A percentile compares a stretch with the other conserved stretches of the same genome.
Evolutionary conservation across 2,329 filamentous ascomycete species (phyloP).

Genomic region (Ophiocordyceps sinensis): DNA sequence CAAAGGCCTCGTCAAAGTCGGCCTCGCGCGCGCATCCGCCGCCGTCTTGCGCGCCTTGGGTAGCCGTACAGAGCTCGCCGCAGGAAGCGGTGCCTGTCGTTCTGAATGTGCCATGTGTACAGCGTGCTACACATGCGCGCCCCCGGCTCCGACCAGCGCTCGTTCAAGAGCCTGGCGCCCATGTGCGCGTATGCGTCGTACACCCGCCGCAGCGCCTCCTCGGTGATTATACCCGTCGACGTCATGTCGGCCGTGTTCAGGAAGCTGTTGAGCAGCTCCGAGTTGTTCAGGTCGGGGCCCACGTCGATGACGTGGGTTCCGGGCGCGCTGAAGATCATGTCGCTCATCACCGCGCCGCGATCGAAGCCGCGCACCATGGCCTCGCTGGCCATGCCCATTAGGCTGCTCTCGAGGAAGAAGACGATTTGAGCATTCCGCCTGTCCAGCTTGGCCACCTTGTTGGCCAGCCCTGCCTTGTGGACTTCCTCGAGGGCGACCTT

Average conservation of each 20-base stretch:
- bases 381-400: conserved; percentile 8
- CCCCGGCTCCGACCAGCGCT: conserved; percentile 16
- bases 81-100: conserved; percentile 17
- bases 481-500: conserved; percentile 5
- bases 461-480: not conserved
- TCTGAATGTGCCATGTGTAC: conserved; percentile 18
- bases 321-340: conserved; percentile 8
- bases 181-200: conserved; percentile 9
- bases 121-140: conserved; percentile 16
- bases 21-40: conserved; percentile 10
- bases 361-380: conserved; percentile 7
- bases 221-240: conserved; percentile 6
- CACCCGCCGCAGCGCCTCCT: conserved; percentile 5
- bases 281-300: conserved; percentile 8
- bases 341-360: conserved; percentile 7
- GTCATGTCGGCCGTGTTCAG: conserved; percentile 8
- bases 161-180: conserved; percentile 14
- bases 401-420: conserved; percentile 8
- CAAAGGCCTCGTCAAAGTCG: conserved; percentile 16
- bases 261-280: conserved; percentile 9
- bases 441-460: conserved; percentile 4
- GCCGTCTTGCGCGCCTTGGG: conserved; percentile 13
- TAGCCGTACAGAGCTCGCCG: conserved; percentile 15
- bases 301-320: conserved; percentile 9
- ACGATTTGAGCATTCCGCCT: conserved; percentile 6